Base-by-base conservation (phyloP, 2,329 filamentous ascomycete species). In the Pseudocercospora vitis region DNA sequence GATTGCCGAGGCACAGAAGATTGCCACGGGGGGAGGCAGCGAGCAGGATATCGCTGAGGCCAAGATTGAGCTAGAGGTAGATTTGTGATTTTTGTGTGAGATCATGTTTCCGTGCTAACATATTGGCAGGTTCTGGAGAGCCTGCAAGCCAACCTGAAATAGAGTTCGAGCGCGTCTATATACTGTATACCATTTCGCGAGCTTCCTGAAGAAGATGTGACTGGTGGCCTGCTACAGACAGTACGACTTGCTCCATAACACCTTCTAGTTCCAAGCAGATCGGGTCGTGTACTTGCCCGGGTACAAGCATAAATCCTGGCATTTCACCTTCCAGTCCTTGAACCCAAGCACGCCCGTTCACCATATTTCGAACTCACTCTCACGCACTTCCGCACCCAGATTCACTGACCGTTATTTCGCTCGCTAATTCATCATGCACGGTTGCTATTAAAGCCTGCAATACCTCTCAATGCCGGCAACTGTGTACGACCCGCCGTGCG, bases 11-110 rank as follows among this genome's bases (percentile, higher is more conserved):
- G 91, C 91, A 63, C 89, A 96, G 79, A 97, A 96, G 86, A 86
- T 97, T 71, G 91, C 87, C 68, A 85, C 78, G 74, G 94, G 94
- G 71, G 85, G 81, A 71, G 94, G 92, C 70, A 96, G 90, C 76
- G 94, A 96, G 84, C 87, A 91, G 78, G 94, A 97, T 71, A 89
- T 97, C 77, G 92, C 92, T 63, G 94, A 99, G 85, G 94, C 94
- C 65, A 97, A 96, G 85, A 92, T 99, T 74, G 92, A 97, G 83
- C 79, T 99, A 66, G 94, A 99, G 90, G 92, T 50, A 76, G 67
- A 68, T 64, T 55, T n/a, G 19, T 12, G n/a, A n/a, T n/a, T n/a
- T 21, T 3, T 23, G 37, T 7, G 14, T 9, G 12, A 12, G 16
- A 23, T 23, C 4, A 24, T 8, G 12, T 12, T 7, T 24, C 24